Base-by-base conservation (phyloP, 805 yeast genomes). In the Candida ortonii region DNA sequence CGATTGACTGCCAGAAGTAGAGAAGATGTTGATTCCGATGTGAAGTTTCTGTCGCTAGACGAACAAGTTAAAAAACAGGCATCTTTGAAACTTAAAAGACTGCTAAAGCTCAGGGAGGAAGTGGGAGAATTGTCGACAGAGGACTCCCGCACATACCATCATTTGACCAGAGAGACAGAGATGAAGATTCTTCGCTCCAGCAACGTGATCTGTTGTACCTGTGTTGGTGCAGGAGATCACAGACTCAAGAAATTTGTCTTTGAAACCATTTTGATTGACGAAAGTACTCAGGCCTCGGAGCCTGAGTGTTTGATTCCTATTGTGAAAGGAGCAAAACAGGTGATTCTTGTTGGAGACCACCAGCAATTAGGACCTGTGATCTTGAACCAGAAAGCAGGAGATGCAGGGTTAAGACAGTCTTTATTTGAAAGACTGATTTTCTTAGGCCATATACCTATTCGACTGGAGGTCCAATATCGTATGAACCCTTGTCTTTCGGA, bases 351-450 rank as follows among this genome's bases (percentile, higher is more conserved):
- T 25, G 97, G 97, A 53, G 97, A 89, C 59, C 97, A 90, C 61
- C 90, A 87, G 62, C 97, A 89, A 65, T 68, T 89, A 46, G 96
- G 97, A 2, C 97, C 97, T 0, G 94, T 88, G 16, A 82, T 90
- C 30, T 60, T 85, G 36, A 87, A 85, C 47, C 75, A 77, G 49
- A 72, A 73, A 47, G 96, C 95, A 3, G 87, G 82, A 12, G 80
- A 80, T 43, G 95, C 95, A 0, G 96, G 97, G 16, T 70, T 90
- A 36, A 74, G 73, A 40, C 95, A 85, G 55, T 87, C 96, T 1
- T 64, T 89, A 34, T 89, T 89, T 59, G 96, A 90, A 61, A 73
- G 97, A 48, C 66, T 89, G 40, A 80, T 89, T 22, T 67, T 80
- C 10, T 70, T 87, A 40, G 95, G 95, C 3, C 89, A 86, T 53